phyloP scores from a whole-genome alignment of 2,329 filamentous ascomycete genomes.

The Apiospora hydei region DNA sequence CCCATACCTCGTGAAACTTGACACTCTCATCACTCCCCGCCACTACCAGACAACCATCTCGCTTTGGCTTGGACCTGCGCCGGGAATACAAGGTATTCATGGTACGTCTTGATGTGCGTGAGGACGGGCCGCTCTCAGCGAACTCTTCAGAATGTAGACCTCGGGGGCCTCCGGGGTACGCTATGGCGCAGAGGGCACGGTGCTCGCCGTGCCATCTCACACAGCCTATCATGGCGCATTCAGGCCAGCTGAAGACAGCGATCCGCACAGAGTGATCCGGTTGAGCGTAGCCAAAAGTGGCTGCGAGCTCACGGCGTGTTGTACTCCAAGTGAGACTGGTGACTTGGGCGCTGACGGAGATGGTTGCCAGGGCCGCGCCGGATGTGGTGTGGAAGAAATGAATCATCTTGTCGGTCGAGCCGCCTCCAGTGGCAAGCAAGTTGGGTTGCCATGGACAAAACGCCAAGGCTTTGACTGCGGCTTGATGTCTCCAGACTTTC shows the following conservation, averaged over 20 bases:
- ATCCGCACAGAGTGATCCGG: conserved; percentile 90
- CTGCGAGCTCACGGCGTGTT: conserved; percentile 84
- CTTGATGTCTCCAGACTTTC: conserved; percentile 79
- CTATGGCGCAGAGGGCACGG: conserved; percentile 85
- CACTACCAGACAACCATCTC: conserved; percentile 87
- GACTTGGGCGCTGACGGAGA: conserved; percentile 91
- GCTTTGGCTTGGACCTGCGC: conserved; percentile 56
- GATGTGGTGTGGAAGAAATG: conserved; percentile 92
- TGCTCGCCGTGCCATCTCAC: conserved; percentile 85
- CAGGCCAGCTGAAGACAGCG: conserved; percentile 93
- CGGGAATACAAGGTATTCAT: conserved; percentile 54
- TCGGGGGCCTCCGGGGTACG: conserved; percentile 69
- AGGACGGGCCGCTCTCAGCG: not conserved
- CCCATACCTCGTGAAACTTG: conserved; percentile 95
- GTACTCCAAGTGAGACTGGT: conserved; percentile 92
- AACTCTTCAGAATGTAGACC: not conserved
- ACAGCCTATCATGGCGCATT: conserved; percentile 83
- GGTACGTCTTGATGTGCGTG: conserved; percentile 44
- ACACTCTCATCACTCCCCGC: conserved; percentile 91
- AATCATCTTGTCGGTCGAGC: conserved; percentile 93
- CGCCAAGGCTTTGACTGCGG: conserved; percentile 94
- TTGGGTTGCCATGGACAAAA: conserved; percentile 95
- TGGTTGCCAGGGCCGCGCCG: conserved; percentile 84
- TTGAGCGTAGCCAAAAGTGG: conserved; percentile 92
- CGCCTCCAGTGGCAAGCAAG: conserved; percentile 88